Evolutionary conservation across 352 stramenopile genomes (phyloP).

Genomic region (Aphanomyces euteiches): DNA sequence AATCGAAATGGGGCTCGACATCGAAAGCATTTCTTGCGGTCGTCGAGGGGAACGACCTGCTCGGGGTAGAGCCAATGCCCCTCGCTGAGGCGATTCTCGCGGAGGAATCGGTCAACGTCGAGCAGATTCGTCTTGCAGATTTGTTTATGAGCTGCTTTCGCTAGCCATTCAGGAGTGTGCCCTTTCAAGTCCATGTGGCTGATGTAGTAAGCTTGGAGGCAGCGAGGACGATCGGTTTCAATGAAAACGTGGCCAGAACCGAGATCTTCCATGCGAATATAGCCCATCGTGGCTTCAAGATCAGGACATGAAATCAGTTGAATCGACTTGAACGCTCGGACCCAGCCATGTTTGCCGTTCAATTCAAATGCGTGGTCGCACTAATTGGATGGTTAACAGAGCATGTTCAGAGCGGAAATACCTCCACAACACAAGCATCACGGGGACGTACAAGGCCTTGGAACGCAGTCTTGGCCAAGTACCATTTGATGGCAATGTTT

Average conservation of each 20-base stretch:
- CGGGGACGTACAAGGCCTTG: neutral
- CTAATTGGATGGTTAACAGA: neutral
- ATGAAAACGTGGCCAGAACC: neutral
- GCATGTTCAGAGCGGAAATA: neutral
- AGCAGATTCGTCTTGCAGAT: neutral
- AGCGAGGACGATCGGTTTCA: neutral
- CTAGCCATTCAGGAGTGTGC: neutral
- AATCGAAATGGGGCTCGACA: neutral
- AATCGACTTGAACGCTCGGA: neutral
- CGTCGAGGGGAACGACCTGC: neutral
- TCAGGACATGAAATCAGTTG: neutral
- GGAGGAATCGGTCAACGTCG: neutral
- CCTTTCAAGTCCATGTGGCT: neutral
- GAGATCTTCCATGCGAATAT: neutral
- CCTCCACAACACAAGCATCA: neutral
- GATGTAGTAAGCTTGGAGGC: neutral
- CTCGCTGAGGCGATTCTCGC: neutral
- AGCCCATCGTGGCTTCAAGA: neutral
- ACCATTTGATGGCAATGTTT: neutral
- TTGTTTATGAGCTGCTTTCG: neutral
- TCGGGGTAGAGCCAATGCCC: neutral
- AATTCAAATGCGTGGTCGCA: neutral
- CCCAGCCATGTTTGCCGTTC: neutral
- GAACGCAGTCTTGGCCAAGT: neutral
- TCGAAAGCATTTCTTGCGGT: conserved; percentile 1